Percentiles rank a stretch among this genome's conserved stretches.
phyloP scores from a whole-genome alignment of 345 rosid species.

The Nephelium lappaceum region DNA sequence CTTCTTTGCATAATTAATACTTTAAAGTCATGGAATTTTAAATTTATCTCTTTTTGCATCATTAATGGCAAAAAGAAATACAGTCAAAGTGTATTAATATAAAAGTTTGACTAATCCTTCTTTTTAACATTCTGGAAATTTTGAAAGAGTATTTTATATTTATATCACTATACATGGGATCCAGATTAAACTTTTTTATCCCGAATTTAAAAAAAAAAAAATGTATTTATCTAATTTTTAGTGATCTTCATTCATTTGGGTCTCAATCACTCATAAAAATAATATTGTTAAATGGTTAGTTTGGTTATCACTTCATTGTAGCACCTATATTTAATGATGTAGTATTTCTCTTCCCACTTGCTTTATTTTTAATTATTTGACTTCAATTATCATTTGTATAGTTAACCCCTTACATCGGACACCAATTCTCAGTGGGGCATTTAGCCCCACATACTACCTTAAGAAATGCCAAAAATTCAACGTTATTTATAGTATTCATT shows the following conservation, averaged over 20 bases:
- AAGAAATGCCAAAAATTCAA: constrained; percentile 2
- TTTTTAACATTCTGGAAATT: neutral
- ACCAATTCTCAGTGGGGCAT: neutral
- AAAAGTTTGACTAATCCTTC: neutral
- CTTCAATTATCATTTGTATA: constrained; percentile 1
- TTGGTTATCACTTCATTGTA: neutral
- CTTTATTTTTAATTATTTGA: constrained; percentile 13
- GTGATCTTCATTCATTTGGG: neutral
- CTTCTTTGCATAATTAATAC: too few relatives aligned
- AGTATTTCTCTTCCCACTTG: neutral
- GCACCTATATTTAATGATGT: neutral
- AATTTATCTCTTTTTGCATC: neutral
- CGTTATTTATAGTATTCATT: neutral
- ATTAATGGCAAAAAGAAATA: neutral
- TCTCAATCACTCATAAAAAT: neutral
- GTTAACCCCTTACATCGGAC: neutral
- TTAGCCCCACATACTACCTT: neutral
- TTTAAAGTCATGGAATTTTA: neutral
- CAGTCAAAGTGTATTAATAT: neutral
- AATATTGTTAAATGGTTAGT: constrained; percentile 1
- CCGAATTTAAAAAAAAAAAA: too few relatives aligned
- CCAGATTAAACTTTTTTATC: neutral
- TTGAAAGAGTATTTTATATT: neutral
- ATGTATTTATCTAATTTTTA: too few relatives aligned
- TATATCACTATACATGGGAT: neutral